Evolutionary conservation across 129 eudicot species (phyloP).

Genomic region (Lonicera japonica): DNA sequence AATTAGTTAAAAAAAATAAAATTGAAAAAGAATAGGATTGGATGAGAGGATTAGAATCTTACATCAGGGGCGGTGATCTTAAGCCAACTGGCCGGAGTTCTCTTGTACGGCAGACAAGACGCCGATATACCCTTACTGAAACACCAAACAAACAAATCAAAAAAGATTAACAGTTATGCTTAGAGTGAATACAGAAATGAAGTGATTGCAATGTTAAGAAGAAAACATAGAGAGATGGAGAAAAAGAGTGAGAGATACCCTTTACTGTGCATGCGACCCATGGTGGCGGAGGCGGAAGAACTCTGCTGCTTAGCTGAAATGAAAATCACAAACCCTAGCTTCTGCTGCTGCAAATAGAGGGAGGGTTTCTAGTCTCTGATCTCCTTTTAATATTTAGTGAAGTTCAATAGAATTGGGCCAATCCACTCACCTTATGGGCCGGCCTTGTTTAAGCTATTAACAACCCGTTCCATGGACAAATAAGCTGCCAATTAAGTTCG

Average conservation of each 20-base stretch:
- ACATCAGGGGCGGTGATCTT: slow-evolving; percentile 43
- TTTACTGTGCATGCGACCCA: slow-evolving; percentile 67
- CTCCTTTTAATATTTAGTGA: no score
- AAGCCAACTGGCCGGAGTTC: slow-evolving; percentile 49
- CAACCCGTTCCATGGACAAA: not conserved
- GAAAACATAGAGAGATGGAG: not conserved
- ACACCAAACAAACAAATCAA: not conserved
- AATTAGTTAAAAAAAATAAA: not conserved
- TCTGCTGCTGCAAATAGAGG: not conserved
- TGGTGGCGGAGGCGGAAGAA: slow-evolving; percentile 14
- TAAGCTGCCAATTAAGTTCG: no score
- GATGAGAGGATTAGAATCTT: not conserved
- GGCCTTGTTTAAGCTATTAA: no score
- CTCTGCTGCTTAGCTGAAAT: not conserved
- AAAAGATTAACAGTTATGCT: not conserved
- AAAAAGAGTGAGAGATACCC: slow-evolving; percentile 22
- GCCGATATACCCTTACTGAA: slow-evolving; percentile 58
- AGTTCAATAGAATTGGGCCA: not conserved
- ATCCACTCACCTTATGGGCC: not conserved
- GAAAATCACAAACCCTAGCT: not conserved
- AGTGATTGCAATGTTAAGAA: no score
- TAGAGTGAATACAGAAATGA: not conserved
- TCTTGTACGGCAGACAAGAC: slow-evolving; percentile 46
- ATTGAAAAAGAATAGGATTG: not conserved
- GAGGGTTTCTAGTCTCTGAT: no score